These are phyloP conservation scores for Myochromella boudieri DNA, from an alignment of 768 basidiomycete genomes.

Conservation along the genomic window DNA sequence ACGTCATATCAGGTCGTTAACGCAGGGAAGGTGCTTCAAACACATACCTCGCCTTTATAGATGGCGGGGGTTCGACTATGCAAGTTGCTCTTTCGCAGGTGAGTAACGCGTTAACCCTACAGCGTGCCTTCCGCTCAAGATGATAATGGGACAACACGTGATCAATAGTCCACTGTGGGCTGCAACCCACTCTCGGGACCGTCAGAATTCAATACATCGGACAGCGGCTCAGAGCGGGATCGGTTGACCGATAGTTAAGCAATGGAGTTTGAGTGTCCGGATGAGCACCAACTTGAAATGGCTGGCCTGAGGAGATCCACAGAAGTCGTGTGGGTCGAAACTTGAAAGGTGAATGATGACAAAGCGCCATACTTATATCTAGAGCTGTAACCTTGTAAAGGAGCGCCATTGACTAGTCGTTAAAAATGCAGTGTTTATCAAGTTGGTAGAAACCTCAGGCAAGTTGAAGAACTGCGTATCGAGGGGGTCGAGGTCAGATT, in stretches of 20 bases:
- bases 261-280: background rate
- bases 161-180: too few relatives aligned
- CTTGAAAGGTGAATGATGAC: too few relatives aligned
- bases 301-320: too few relatives aligned
- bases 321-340: too few relatives aligned
- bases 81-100: background rate
- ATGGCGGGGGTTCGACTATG: background rate
- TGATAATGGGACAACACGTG: slow-evolving; percentile 11
- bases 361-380: too few relatives aligned
- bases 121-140: background rate
- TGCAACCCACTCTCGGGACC: slow-evolving; percentile 3
- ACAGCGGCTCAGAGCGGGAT: background rate
- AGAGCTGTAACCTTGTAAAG: too few relatives aligned
- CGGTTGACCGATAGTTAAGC: background rate
- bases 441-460: too few relatives aligned
- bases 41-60: slow-evolving; percentile 1
- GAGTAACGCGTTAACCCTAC: slow-evolving; percentile 3
- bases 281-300: too few relatives aligned
- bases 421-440: too few relatives aligned
- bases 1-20: slow-evolving; percentile 7
- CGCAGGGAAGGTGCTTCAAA: background rate
- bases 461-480: too few relatives aligned
- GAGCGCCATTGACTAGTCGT: too few relatives aligned
- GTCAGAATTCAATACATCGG: background rate
- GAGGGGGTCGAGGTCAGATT: too few relatives aligned